Base-by-base conservation (phyloP, 2,329 filamentous ascomycete genomes). In the Taxawa tesnikishii region DNA sequence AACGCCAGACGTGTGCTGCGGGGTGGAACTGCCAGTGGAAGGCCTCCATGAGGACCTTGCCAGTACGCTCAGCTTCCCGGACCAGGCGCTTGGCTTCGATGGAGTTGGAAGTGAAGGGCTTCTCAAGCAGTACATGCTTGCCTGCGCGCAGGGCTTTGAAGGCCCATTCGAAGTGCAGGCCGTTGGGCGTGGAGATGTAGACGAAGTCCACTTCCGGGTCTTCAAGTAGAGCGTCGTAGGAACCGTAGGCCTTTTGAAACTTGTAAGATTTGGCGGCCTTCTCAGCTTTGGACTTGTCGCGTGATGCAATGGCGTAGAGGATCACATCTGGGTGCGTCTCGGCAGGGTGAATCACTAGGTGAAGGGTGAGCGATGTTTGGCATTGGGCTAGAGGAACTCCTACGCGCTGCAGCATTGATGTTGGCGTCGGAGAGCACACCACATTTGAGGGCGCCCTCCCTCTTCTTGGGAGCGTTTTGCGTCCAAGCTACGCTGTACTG, bases 51-150 rank as follows among this genome's bases (percentile, higher is more conserved):
- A 70, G 47, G 1, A 72, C 54, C 0, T 63, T 67, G 1, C 56
- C 53, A 11, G 48, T 43, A 1, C 53, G 46, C 1, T 44, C 30
- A 4, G 39, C 43, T 7, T 25, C 10, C 9, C 19, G 28, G 19
- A 44, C 19, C 11, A 72, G 54, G 0, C 42, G 39, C 12, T 47
- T 43, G 3, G 65, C 67, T 43, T 73, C 65, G 0, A 30, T 36
- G 3, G 51, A 45, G 41, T 68, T 71, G 15, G 56, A 57, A n/a
- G 53, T 54, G 0, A 56, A 56, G 0, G 67, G 65, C 41, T 70
- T 70, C 43, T 71, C 67, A 1, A 70, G 42, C 1, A 71, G 55
- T 13, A 72, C 66, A 40, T 70, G 66, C 41, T 70, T 71, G 1
- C 62, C 62, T 3, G 57, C 58, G 19, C 50, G 39, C 14, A 71